A percentile compares a stretch with the other conserved stretches of the same genome.
phyloP scores from a whole-genome alignment of 495 filamentous ascomycete genomes.

The Xeromyces bisporus region DNA sequence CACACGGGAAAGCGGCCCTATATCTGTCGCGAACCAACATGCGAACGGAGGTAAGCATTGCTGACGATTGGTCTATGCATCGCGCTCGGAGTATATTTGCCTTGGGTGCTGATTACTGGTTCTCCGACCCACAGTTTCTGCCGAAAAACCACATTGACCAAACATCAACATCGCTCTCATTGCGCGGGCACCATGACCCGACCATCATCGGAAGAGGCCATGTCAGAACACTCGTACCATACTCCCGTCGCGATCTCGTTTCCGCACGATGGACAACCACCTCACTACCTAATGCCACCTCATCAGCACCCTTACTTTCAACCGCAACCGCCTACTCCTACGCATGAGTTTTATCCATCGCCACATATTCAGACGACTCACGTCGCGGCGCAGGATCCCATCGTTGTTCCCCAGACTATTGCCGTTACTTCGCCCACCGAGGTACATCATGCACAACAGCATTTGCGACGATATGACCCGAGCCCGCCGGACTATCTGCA shows the following conservation, averaged over 20 bases:
- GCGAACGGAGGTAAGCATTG: constrained; percentile 52
- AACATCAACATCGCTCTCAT: constrained; percentile 58
- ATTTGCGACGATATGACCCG: constrained; percentile 25
- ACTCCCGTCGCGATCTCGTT: constrained; percentile 12
- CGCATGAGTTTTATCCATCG: constrained; percentile 19
- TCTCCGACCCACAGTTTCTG: constrained; percentile 47
- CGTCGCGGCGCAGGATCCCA: constrained; percentile 16
- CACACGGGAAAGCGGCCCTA: constrained; percentile 81
- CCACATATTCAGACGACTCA: constrained; percentile 14
- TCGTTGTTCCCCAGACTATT: constrained; percentile 16
- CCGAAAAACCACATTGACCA: constrained; percentile 76
- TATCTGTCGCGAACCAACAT: constrained; percentile 60
- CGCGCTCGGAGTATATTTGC: constrained; percentile 2
- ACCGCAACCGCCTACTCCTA: constrained; percentile 18
- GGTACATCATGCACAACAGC: constrained; percentile 20
- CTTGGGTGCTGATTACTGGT: neutral
- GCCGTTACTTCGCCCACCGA: constrained; percentile 18
- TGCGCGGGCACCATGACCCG: constrained; percentile 37
- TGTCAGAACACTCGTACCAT: constrained; percentile 25
- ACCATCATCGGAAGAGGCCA: constrained; percentile 25
- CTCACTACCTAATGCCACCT: constrained; percentile 22
- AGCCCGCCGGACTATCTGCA: constrained; percentile 21
- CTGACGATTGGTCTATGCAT: no score
- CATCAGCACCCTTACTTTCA: constrained; percentile 24
- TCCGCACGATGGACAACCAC: constrained; percentile 3